Evolutionary conservation across 352 stramenopile genomes (phyloP), one percentile per base, ranked within the genome.

Genomic region (Phytophthora crassamura): DNA sequence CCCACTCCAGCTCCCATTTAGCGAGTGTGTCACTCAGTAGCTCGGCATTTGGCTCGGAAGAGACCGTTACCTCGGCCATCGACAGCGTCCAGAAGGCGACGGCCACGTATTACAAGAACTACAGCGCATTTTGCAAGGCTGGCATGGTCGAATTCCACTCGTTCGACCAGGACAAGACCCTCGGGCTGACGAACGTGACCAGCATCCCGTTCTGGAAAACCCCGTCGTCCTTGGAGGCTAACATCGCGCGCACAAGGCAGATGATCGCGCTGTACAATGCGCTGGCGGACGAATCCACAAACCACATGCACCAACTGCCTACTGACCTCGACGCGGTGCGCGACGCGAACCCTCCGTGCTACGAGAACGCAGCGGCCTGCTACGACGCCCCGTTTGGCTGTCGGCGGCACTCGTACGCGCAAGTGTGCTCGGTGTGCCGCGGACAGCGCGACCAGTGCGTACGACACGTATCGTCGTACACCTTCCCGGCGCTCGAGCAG

Each of bases 261-360:
- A 84, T 90, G 75, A 85, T 90, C 51, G 63, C 69, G 12, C 60
- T 74, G 42, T 92, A 90, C 73, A 88, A 89, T 50, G 52, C 52
- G 3, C 46, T 69, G 16, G 66, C 52, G 33, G 52, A 63, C 25
- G 58, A 72, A 4, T 34, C 38, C 3, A 43, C 47, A 3, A 71
- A 72, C 25, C 69, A 73, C 41, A 89, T 91, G 82, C 60, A 64
- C 35, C 56, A 58, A 20, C 57, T 91, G 43, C 81, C 81, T 6
- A 67, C 53, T 2, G 67, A 89, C 28, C 42, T 89, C 15, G 58
- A 74, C 11, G 56, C 55, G 1, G 25, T 92, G 36, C 74, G 75
- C 5, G 64, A 73, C 2, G 42, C 60, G 18, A 91, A 92, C 50
- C 84, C 84, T 33, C 71, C 75, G 39, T 92, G 84, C 61, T 86